Base-by-base conservation (phyloP, 1,284 basidiomycete genomes). In the Volvariella surrecta region DNA sequence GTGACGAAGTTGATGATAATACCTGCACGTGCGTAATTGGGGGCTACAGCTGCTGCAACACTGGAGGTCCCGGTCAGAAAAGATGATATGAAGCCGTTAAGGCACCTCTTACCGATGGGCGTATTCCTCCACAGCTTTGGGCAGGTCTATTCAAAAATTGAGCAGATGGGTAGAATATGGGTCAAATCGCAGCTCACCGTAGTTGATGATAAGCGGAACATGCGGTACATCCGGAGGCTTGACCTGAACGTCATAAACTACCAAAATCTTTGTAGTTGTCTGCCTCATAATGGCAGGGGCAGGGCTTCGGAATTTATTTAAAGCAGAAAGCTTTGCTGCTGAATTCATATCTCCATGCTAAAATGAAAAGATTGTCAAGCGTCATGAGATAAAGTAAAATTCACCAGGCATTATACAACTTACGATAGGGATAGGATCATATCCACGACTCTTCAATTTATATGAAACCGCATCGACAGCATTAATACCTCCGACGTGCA, bases 1-100 rank as follows among this genome's bases (percentile, higher is more conserved):
- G 94, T 96, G 47, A 97, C 93, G 56, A 96, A 94, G 59, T 94
- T 95, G 57, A 96, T 76, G 49, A 96, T 78, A 34, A 96, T 89
- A 41, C 90, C 89, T 43, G 89, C 82, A 45, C 89, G 81, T 37
- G 78, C 75, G 57, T 87, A 86, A 59, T 72, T 88, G 52, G 81
- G 79, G 31, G 86, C 83, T 50, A 89, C 82, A 40, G 87, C 86
- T 38, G 89, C 82, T 22, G 85, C 80, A 52, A 89, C 86, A 45
- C 85, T 88, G 50, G 32, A 13, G 16, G 20, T n/a, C n/a, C 15
- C 17, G 20, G 13, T 48, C 10, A 40, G 30, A 20, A 37, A 54
- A 13, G 51, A 43, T 32, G 6, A 32, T 18, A 42, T 32, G 31
- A 16, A 17, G 18, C 22, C 22, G 6, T 30, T 39, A 46, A 17